Evolutionary conservation across 176 grass and related monocot genomes (phyloP).

Genomic region (Alopecurus myosuroides): DNA sequence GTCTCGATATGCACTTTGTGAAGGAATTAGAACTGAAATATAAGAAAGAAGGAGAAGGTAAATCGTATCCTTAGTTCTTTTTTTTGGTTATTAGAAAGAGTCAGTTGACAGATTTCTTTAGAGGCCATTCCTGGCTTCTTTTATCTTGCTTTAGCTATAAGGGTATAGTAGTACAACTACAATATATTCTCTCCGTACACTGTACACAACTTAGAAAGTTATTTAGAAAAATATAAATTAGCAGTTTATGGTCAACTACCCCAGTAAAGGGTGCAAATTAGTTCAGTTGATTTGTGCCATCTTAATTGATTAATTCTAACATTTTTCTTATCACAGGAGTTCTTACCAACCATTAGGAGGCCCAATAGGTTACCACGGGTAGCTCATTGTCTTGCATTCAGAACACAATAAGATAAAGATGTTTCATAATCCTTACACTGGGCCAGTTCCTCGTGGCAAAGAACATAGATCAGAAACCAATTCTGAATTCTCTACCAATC

Average conservation of each 20-base stretch:
- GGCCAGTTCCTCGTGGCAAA: neutral
- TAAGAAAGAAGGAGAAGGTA: neutral
- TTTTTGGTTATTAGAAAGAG: neutral
- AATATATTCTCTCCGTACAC: neutral
- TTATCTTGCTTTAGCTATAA: neutral
- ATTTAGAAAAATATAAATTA: neutral
- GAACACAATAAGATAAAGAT: neutral
- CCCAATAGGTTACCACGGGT: neutral
- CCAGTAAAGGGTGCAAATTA: neutral
- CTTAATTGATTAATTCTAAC: neutral
- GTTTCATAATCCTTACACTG: neutral
- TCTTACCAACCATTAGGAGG: neutral
- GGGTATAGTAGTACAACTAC: neutral
- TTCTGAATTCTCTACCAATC: neutral
- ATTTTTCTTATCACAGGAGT: neutral
- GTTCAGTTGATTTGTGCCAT: neutral
- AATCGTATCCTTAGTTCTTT: neutral
- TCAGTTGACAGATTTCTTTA: neutral
- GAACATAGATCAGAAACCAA: neutral
- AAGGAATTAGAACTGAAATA: neutral
- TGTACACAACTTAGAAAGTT: neutral
- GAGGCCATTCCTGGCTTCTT: neutral
- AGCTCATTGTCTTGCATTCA: neutral
- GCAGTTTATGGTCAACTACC: neutral
- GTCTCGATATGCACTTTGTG: neutral